These are phyloP conservation scores for Picea sitchensis DNA, from an alignment of 75 land plant genomes.

Conservation along the genomic window DNA sequence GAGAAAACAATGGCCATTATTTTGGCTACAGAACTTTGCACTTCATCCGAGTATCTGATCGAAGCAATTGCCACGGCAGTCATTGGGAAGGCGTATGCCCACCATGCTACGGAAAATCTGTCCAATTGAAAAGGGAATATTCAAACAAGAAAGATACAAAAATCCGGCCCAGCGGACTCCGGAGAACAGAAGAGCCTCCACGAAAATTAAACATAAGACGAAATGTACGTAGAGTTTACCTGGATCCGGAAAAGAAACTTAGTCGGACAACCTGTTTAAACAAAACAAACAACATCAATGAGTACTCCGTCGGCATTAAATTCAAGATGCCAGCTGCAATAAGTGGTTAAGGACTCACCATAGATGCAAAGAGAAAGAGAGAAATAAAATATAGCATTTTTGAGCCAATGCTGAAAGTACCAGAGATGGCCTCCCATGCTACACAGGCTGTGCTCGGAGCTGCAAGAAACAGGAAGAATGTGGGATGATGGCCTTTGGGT, in stretches of 20 bases:
- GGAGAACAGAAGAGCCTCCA: no score
- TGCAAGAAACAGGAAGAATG: slow-evolving; percentile 69
- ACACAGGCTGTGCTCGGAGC: slow-evolving; percentile 67
- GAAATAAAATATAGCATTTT: slow-evolving; percentile 59
- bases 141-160: background rate
- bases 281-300: background rate
- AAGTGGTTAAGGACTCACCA: slow-evolving; percentile 51
- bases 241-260: slow-evolving; percentile 29
- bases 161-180: no score
- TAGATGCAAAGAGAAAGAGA: background rate
- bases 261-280: slow-evolving; percentile 20
- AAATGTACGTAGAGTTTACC: background rate
- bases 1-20: slow-evolving; percentile 25
- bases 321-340: slow-evolving; percentile 27
- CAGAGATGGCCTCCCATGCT: slow-evolving; percentile 67
- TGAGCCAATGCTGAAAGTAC: slow-evolving; percentile 52
- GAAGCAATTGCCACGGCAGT: slow-evolving; percentile 28
- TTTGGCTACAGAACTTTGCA: background rate
- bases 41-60: slow-evolving; percentile 15
- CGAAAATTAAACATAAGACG: no score
- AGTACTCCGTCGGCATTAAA: background rate
- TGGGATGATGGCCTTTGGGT: slow-evolving; percentile 74
- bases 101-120: slow-evolving; percentile 34
- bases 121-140: background rate
- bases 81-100: slow-evolving; percentile 47